Conservation (phyloP, 1,284 basidiomycete genomes). For the Cerioporus squamosus region DNA sequence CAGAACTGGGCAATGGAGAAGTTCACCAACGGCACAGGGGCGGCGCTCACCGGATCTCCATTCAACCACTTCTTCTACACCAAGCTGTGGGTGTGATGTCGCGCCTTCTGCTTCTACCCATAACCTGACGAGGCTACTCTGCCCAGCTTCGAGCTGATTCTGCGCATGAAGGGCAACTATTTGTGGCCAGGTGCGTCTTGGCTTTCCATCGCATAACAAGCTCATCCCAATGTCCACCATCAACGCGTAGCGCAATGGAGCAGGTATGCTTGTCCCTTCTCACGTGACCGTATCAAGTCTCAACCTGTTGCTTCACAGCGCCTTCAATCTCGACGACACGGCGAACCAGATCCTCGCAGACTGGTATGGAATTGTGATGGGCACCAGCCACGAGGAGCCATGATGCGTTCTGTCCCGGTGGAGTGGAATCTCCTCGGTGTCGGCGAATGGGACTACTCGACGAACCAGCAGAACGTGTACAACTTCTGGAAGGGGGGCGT, state of each 20-base stretch:
- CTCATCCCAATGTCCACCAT: neutral
- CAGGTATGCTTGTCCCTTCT: conserved; percentile 14
- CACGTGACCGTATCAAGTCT: conserved; percentile 13
- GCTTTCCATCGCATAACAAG: neutral
- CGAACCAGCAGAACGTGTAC: conserved; percentile 57
- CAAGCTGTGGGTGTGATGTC: conserved; percentile 47
- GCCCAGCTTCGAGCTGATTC: conserved; percentile 63
- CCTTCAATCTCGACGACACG: conserved; percentile 69
- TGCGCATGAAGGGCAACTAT: conserved; percentile 73
- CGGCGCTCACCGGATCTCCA: conserved; percentile 50
- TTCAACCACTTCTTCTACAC: conserved; percentile 72
- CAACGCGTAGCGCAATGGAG: conserved; percentile 23
- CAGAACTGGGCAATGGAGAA: conserved; percentile 64
- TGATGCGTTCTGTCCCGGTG: conserved; percentile 64
- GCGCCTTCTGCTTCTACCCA: neutral
- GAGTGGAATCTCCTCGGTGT: conserved; percentile 60
- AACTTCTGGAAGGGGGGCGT: conserved; percentile 64
- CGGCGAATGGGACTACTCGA: conserved; percentile 66
- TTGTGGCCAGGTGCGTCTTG: conserved; percentile 53
- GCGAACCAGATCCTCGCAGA: conserved; percentile 69
- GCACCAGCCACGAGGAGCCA: conserved; percentile 69
- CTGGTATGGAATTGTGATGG: conserved; percentile 73
- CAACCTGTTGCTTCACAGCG: conserved; percentile 43
- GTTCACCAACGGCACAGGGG: conserved; percentile 68
- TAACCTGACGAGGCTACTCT: neutral